Evolutionary conservation across 2,329 filamentous ascomycete species (phyloP), one percentile per base, ranked within the genome.

Genomic region (Pestalotiopsis sp.): DNA sequence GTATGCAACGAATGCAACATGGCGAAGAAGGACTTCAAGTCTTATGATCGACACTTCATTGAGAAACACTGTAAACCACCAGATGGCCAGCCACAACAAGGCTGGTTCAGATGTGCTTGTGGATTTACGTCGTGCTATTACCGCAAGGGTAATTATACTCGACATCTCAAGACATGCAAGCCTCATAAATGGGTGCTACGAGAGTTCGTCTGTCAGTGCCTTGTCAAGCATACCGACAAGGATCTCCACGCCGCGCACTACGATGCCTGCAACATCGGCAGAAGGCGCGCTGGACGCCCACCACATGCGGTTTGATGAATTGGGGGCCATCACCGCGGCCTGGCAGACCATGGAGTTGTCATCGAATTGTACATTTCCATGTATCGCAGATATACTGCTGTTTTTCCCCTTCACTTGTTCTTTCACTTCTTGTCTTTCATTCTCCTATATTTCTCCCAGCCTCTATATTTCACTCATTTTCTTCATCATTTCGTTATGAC

Each of bases 21-120:
- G 11, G n/a, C 17, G 20, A 31, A 31, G 20, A 64, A 25, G 38
- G 41, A 49, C 11, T 4, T 23, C n/a, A 64, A 64, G 39, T 23
- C 38, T 11, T 23, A 14, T n/a, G 36, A 64, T 7, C 38, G 62
- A 2, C 62, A 64, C 14, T 6, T 6, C 3, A 64, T 64, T 20
- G 62, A 64, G 38, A 64, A 5, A 25, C 62, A 64, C 25, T 3
- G 23, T 2, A 49, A 17, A 17, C 62, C 38, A 12, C 17, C 9
- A 2, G 13, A 12, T n/a, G 23, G 41, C 5, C 17, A 64, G 20
- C 25, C 17, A 11, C 17, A 23, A 45, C 2, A 14, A 56, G 39
- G 62, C 5, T 64, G 62, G 62, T 64, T 49, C 62, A 14, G 38
- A 12, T 64, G 62, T 39, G 25, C 25, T 20, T 64, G 62, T 31